phyloP scores from a whole-genome alignment of 1,284 basidiomycete species.

The Marasmius fiardii region DNA sequence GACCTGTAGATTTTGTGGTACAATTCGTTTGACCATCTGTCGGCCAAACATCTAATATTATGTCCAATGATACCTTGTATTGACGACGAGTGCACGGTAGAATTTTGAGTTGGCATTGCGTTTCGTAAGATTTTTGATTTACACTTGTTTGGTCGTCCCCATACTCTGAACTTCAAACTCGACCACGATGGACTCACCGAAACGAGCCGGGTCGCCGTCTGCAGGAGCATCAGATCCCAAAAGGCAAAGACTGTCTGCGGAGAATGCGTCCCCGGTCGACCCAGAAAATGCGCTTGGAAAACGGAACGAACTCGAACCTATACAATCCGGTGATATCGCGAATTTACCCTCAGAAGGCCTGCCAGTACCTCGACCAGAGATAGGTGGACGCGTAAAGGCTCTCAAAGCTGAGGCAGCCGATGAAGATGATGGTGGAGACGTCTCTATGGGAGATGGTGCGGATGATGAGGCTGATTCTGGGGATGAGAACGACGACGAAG shows the following conservation, averaged over 20 bases:
- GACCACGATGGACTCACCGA: conserved; percentile 12
- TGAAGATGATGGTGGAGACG: conserved; percentile 61
- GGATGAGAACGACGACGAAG: conserved; percentile 74
- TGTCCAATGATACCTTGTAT: not conserved
- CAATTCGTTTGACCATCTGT: not conserved
- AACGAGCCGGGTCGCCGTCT: conserved; percentile 13
- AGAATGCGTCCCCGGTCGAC: conserved; percentile 67
- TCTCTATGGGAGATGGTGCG: conserved; percentile 70
- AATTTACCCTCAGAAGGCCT: conserved; percentile 59
- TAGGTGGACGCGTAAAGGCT: conserved; percentile 46
- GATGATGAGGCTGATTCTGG: conserved; percentile 70
- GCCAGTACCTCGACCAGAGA: conserved; percentile 41
- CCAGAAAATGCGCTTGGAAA: conserved; percentile 73
- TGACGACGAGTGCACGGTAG: not conserved
- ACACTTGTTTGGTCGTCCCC: not conserved
- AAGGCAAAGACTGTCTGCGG: conserved; percentile 28
- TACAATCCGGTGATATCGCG: conserved; percentile 65
- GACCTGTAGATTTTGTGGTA: not conserved
- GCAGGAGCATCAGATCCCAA: conserved; percentile 12
- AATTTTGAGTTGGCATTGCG: too few relatives aligned
- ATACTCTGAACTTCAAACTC: conserved; percentile 5
- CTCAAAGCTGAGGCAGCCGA: conserved; percentile 57
- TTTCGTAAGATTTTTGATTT: not conserved
- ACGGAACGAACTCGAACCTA: conserved; percentile 72
- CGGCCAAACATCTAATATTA: not conserved